Base-by-base conservation (phyloP, 2,329 filamentous ascomycete species). In the Penicillium sp. region DNA sequence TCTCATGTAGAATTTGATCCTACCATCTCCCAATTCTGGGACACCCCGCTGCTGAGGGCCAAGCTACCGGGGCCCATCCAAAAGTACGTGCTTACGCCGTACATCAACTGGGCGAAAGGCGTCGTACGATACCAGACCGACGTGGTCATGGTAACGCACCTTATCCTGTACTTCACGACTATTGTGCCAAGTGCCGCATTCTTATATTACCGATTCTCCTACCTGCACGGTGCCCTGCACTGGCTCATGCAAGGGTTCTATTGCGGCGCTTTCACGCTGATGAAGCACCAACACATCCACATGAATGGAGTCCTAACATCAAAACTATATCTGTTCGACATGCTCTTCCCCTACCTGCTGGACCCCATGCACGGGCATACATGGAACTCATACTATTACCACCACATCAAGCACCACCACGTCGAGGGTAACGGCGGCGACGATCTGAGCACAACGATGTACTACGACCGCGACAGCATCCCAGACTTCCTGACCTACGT, bases 241-340 rank as follows among this genome's bases (percentile, higher is more conserved):
- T 77, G 80, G 50, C 65, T 82, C 10, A 85, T 90, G 78, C 84
- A 88, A 64, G 74, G 82, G 34, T 88, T 80, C 68, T 91, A 86
- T 66, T 82, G 86, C 50, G 89, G 89, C 8, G 79, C 86, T 2
- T 93, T 90, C 73, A 93, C 89, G 0, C 78, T 93, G 37, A 85
- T 93, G 82, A 89, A 89, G 81, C 89, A 93, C 65, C 89, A 93
- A 66, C 89, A 93, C 69, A 92, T 93, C 63, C 89, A 93, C 69
- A 85, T 85, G 77, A 81, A 85, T 44, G 89, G 89, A 16, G 78
- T 92, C 3, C 73, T 92, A 35, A 73, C 77, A 25, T 82, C 82
- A 63, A 69, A 74, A 8, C 82, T 80, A 51, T 73, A 75, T 34
- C 65, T 80, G 31, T 71, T 92, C 55, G 89, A 93, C 65, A 68